Percentiles rank a stretch among this genome's conserved stretches.
Evolutionary conservation across 768 basidiomycete genomes (phyloP).

Genomic region (Suillus cothurnatus): DNA sequence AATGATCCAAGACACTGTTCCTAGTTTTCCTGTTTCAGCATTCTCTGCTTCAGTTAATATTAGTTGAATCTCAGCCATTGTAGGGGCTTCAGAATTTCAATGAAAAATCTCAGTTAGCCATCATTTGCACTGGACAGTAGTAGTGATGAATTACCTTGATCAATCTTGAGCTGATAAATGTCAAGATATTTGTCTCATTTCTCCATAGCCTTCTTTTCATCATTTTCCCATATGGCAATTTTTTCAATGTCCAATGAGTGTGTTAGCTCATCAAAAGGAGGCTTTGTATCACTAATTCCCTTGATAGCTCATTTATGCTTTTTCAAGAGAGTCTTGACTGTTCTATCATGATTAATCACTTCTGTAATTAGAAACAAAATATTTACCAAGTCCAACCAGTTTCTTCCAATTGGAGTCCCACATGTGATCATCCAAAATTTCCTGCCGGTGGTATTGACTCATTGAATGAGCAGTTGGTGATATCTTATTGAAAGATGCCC

Average conservation of each 20-base stretch:
- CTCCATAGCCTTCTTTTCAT: conserved; percentile 2
- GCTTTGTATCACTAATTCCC: not conserved
- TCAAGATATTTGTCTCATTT: not conserved
- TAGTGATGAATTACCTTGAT: conserved; percentile 2
- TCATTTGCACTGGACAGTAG: no score
- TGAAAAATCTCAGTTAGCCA: no score
- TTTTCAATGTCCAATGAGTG: not conserved
- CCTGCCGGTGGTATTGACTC: no score
- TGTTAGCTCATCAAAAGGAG: not conserved
- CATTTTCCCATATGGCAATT: not conserved
- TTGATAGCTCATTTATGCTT: not conserved
- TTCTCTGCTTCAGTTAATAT: not conserved
- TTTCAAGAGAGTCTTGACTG: no score
- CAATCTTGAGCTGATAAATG: conserved; percentile 6
- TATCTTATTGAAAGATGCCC: conserved; percentile 32
- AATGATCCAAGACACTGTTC: conserved; percentile 1
- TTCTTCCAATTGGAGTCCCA: no score
- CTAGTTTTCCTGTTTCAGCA: not conserved
- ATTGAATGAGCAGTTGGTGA: conserved; percentile 19
- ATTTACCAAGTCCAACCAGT: no score
- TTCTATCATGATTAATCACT: no score
- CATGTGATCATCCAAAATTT: no score
- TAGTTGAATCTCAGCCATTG: conserved; percentile 7
- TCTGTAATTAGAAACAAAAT: no score
- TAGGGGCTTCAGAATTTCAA: not conserved